A percentile compares a stretch with the other conserved stretches of the same genome.
Conservation (phyloP, 148 eudicot genomes). For the Pouteria glomerata region DNA sequence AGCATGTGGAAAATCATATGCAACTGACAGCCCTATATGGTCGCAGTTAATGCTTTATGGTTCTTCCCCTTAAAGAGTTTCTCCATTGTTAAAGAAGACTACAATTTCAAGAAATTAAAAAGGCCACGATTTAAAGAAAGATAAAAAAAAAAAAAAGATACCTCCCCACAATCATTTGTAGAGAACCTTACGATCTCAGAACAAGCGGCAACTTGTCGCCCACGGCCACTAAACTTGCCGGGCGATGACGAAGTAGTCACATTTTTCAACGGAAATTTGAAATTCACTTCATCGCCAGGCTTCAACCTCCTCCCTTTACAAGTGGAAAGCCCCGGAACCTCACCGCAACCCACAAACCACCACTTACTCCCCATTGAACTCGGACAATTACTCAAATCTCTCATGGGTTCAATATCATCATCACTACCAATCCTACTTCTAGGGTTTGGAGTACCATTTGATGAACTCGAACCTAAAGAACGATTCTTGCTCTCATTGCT, state of each 20-base stretch:
- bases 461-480: not conserved
- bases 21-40: not conserved
- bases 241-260: conserved; percentile 29
- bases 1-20: not conserved
- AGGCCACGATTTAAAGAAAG: too few relatives aligned
- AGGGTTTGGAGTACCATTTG: conserved; percentile 8
- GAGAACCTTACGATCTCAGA: conserved; percentile 93
- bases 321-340: conserved; percentile 75
- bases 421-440: conserved; percentile 4
- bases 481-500: not conserved
- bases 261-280: conserved; percentile 50
- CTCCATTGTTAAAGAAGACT: too few relatives aligned
- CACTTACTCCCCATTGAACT: conserved; percentile 45
- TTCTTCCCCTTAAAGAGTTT: too few relatives aligned
- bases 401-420: conserved; percentile 2
- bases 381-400: conserved; percentile 12
- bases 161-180: conserved; percentile 72
- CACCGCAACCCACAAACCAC: conserved; percentile 76
- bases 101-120: not conserved
- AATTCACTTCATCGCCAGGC: conserved; percentile 66
- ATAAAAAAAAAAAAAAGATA: conserved; percentile 14
- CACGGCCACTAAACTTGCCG: conserved; percentile 60
- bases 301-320: conserved; percentile 72
- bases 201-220: conserved; percentile 38
- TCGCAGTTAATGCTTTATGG: not conserved